phyloP scores from a whole-genome alignment of 192 early-diverging fungal genomes.

The Gorgonomyces haynaldii region DNA sequence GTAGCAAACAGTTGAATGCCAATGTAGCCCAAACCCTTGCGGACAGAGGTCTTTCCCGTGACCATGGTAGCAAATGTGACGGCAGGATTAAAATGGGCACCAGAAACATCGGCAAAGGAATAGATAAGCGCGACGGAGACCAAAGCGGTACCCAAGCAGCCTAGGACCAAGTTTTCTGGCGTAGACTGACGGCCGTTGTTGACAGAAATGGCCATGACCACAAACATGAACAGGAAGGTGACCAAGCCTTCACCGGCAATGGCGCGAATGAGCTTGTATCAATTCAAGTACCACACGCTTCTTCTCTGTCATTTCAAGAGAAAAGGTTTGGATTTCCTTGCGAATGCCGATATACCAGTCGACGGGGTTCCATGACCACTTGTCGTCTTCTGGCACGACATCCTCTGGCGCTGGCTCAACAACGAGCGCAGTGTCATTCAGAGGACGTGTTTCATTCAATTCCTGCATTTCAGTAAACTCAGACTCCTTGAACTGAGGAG shows the following conservation, averaged over 20 bases:
- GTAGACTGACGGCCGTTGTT: slow-evolving; percentile 40
- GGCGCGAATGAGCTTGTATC: slow-evolving; percentile 35
- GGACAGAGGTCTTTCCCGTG: slow-evolving; percentile 40
- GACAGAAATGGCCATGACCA: slow-evolving; percentile 37
- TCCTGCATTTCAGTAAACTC: slow-evolving; percentile 9
- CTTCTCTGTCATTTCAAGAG: slow-evolving; percentile 40
- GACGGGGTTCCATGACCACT: slow-evolving; percentile 31
- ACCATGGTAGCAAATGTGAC: slow-evolving; percentile 50
- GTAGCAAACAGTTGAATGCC: slow-evolving; percentile 39
- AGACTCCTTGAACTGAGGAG: too few relatives aligned
- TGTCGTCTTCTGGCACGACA: slow-evolving; percentile 1
- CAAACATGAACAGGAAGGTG: slow-evolving; percentile 51
- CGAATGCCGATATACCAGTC: slow-evolving; percentile 39
- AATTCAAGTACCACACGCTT: slow-evolving; percentile 29
- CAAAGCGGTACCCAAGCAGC: slow-evolving; percentile 39
- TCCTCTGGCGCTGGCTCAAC: neutral
- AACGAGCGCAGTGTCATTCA: neutral
- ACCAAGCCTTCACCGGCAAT: slow-evolving; percentile 46
- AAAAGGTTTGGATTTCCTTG: slow-evolving; percentile 29
- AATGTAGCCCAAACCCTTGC: slow-evolving; percentile 50
- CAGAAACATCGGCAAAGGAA: slow-evolving; percentile 54
- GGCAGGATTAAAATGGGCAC: slow-evolving; percentile 56
- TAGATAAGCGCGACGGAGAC: slow-evolving; percentile 42
- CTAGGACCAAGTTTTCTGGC: slow-evolving; percentile 37
- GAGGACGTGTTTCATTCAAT: neutral